These are phyloP conservation scores for Malus domestica DNA, from an alignment of 306 rosid species.

Conservation along the genomic window ASM211411v1 NC_041794.1:36354501-36355000, in stretches of 20 bases:
- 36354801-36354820: background rate
- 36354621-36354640: constrained; percentile 78
- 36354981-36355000: background rate
- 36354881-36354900: background rate
- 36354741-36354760: background rate
- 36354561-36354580: constrained; percentile 39
- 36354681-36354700: constrained; percentile 5
- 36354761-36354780: background rate
- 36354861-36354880: background rate
- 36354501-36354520: background rate
- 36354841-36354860: background rate
- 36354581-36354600: constrained; percentile 92
- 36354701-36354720: constrained; percentile 1
- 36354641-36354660: constrained; percentile 81
- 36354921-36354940: background rate
- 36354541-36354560: background rate
- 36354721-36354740: background rate
- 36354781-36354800: background rate
- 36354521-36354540: constrained; percentile 6
- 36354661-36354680: constrained; percentile 54
- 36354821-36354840: background rate
- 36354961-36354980: background rate
- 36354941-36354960: background rate
- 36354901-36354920: background rate
- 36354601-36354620: constrained; percentile 98